Evolutionary conservation across 306 rosid genomes (phyloP).

Genomic region (Vachellia collinsii): DNA sequence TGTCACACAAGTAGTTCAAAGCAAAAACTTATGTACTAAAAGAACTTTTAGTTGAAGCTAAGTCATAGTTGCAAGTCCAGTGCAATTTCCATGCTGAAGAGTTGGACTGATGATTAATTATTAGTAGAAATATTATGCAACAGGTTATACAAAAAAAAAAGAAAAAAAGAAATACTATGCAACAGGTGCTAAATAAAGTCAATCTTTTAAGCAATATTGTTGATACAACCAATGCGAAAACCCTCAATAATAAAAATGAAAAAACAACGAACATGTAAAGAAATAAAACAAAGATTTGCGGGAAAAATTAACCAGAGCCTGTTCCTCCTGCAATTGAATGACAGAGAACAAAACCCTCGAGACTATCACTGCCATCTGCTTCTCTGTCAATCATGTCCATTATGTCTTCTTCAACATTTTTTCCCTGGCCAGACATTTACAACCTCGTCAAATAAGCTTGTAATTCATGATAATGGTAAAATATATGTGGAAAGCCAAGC

Average conservation of each 20-base stretch:
- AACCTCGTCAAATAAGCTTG: constrained; percentile 13
- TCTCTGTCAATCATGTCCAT: constrained; percentile 99
- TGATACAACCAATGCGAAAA: constrained; percentile 4
- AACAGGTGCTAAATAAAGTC: constrained; percentile 16
- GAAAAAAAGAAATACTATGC: neutral
- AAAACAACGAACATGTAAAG: constrained; percentile 20
- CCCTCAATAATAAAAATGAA: constrained; percentile 23
- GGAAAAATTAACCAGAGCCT: constrained; percentile 77
- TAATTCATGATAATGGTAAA: constrained; percentile 1
- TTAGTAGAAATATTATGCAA: constrained; percentile 5
- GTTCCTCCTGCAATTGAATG: constrained; percentile 99
- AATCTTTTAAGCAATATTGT: constrained; percentile 28
- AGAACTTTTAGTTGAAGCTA: neutral
- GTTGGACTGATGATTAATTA: neutral
- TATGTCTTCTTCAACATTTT: constrained; percentile 97
- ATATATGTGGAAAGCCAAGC: neutral
- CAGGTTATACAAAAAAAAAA: neutral
- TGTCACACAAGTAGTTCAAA: neutral
- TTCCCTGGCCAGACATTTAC: constrained; percentile 67
- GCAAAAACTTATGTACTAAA: neutral
- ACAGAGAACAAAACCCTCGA: constrained; percentile 98
- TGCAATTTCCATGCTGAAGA: constrained; percentile 18
- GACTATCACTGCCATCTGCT: constrained; percentile 99
- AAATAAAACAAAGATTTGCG: constrained; percentile 2
- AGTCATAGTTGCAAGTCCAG: constrained; percentile 7